Evolutionary conservation across 2,329 filamentous ascomycete genomes (phyloP), one percentile per base, ranked within the genome.

Genomic region (Alternaria viburni): DNA sequence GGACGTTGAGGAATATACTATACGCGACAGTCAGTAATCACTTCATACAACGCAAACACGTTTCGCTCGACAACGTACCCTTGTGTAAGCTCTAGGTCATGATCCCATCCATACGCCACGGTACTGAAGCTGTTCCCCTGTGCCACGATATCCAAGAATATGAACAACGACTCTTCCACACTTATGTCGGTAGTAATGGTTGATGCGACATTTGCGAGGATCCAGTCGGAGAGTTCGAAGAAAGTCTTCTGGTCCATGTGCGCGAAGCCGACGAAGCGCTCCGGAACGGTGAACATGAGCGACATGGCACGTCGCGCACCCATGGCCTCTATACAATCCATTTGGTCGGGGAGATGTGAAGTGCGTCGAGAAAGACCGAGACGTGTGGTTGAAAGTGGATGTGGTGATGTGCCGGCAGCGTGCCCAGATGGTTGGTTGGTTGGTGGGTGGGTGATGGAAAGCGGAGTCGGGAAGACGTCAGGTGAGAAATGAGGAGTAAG

Each of bases 171-270:
- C 68, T 80, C 77, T 63, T 80, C 77, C 11, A 80, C 70, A 61
- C 74, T 78, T 62, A 79, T 73, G 54, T 76, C 73, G 19, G 69
- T 61, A 2, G 71, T 64, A n/a, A 74, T 64, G 30, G 72, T 70
- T 21, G 72, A 76, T 47, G 74, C 64, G 61, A 74, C 71, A 62
- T 80, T 72, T 57, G 72, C 75, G 30, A 77, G 66, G 30, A 78
- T 74, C 77, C 77, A 80, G 66, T 80, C 77, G n/a, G 77, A 74
- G 19, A 80, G 70, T 58, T 77, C 73, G 50, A 77, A 74, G 51
- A 79, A 80, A 60, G 76, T 78, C 62, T 77, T 74, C 55, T 79
- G 77, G 54, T 80, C 77, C 71, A 80, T 74, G 63, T 78, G 77
- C 59, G 72, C 74, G 68, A 79, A 80, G 55, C 76, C 76, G 50